Percentiles rank a stretch among this genome's conserved stretches.
Evolutionary conservation across 1,139 yeast species (phyloP).

Genomic region (Candida gigantensis): DNA sequence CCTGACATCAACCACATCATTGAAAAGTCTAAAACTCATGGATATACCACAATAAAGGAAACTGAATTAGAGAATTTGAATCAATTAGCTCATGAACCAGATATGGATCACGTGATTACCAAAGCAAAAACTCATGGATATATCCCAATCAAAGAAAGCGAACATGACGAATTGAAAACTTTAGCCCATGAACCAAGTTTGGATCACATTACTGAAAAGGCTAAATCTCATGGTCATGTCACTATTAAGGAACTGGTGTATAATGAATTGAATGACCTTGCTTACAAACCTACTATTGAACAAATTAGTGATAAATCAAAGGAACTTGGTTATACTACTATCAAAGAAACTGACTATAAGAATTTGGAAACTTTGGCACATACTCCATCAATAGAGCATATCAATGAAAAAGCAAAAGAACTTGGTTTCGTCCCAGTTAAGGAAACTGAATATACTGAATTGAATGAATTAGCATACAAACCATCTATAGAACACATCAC

Average conservation of each 20-base stretch:
- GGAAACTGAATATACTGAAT: slow-evolving; percentile 11
- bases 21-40: slow-evolving; percentile 33
- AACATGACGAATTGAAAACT: slow-evolving; percentile 12
- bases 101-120: slow-evolving; percentile 24
- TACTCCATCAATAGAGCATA: slow-evolving; percentile 28
- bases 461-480: slow-evolving; percentile 1
- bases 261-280: slow-evolving; percentile 10
- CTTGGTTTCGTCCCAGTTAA: slow-evolving; percentile 1
- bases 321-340: slow-evolving; percentile 10
- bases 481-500: slow-evolving; percentile 18
- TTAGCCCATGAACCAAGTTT: slow-evolving; percentile 21
- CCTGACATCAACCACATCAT: slow-evolving; percentile 34
- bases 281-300: slow-evolving; percentile 21
- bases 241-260: slow-evolving; percentile 21
- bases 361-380: slow-evolving; percentile 15
- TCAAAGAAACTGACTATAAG: slow-evolving; percentile 12
- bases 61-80: slow-evolving; percentile 30
- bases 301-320: slow-evolving; percentile 17
- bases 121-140: slow-evolving; percentile 23
- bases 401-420: slow-evolving; percentile 21
- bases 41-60: slow-evolving; percentile 26
- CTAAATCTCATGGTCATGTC: slow-evolving; percentile 16
- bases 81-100: slow-evolving; percentile 22
- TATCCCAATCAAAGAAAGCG: slow-evolving; percentile 15
- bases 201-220: slow-evolving; percentile 15